phyloP scores from a whole-genome alignment of 805 yeast species.

The Diddensiella transvaalensis region DNA sequence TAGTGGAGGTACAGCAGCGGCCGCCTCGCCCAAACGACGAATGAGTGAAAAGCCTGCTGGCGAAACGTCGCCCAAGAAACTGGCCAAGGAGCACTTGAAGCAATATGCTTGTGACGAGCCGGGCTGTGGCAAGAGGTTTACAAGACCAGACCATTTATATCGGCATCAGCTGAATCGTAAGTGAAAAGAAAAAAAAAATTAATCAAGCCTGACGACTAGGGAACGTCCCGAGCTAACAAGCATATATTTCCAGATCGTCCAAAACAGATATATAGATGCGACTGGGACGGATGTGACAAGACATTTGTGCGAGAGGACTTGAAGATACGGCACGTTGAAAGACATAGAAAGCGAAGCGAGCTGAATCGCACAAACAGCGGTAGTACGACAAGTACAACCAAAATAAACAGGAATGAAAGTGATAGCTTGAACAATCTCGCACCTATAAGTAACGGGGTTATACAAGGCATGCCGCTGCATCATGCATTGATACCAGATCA shows the following conservation, averaged over 20 bases:
- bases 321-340: constrained; percentile 31
- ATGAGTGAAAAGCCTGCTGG: not conserved
- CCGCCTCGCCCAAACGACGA: not conserved
- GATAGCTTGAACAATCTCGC: not conserved
- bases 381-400: not conserved
- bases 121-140: constrained; percentile 28
- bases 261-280: constrained; percentile 33
- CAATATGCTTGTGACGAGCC: constrained; percentile 29
- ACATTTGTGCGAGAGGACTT: constrained; percentile 37
- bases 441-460: not conserved
- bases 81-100: constrained; percentile 27
- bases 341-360: constrained; percentile 26
- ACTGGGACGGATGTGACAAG: constrained; percentile 33
- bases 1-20: not conserved
- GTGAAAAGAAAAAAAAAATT: not conserved
- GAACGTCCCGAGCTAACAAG: not conserved
- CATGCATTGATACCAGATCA: not conserved
- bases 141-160: constrained; percentile 28
- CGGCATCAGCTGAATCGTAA: constrained; percentile 32
- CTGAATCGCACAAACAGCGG: not conserved
- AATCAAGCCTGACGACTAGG: not conserved
- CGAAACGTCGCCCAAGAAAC: not conserved
- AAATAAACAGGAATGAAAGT: not conserved
- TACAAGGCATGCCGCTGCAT: not conserved
- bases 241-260: constrained; percentile 25